Evolutionary conservation across 305 asterid species (phyloP), one percentile per base, ranked within the genome.

Genomic region (Ajuga reptans): DNA sequence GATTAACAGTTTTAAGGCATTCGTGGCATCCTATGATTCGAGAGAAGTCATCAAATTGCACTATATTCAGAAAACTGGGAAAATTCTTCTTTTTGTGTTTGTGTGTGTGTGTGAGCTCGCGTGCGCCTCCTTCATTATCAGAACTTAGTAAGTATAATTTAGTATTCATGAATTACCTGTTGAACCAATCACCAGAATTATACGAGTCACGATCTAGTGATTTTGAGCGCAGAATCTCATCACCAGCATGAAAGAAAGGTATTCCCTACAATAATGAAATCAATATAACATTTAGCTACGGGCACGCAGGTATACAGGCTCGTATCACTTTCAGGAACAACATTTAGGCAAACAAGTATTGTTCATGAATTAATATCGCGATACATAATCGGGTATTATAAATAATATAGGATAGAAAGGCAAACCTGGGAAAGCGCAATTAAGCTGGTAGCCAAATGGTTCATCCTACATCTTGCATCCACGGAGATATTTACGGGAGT

Each of bases 181-280:
- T 93, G 88, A 93, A 93, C 99, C 99, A 93, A 84, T 93, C 97
- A 67, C 99, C 95, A 49, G 99, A 93, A 74, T 93, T 93, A 78
- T 93, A 93, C 9, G 99, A 93, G 79, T 93, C 99, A 64, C 97
- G 99, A 63, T 93, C 99, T 70, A 90, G 80, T 11, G 99, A 93
- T 81, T 93, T 93, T 61, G 99, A 93, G 57, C 99, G 99, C 72
- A 93, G 84, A 78, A 91, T 84, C 86, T 93, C 99, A 77, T 93
- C 99, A 55, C 99, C 99, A 47, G 90, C 83, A 69, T 93, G 99
- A 84, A 93, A 93, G 84, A 93, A 93, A 12, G 98, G 96, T 68
- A 93, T 76, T 66, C 98, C 98, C 98, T 93, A 67, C 12, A 42
- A 75, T 47, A 70, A 52, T 18, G 71, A 78, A 66, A 69, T 34